phyloP scores from a whole-genome alignment of 148 eudicot genomes.

The Salicornia ramosissima region DNA sequence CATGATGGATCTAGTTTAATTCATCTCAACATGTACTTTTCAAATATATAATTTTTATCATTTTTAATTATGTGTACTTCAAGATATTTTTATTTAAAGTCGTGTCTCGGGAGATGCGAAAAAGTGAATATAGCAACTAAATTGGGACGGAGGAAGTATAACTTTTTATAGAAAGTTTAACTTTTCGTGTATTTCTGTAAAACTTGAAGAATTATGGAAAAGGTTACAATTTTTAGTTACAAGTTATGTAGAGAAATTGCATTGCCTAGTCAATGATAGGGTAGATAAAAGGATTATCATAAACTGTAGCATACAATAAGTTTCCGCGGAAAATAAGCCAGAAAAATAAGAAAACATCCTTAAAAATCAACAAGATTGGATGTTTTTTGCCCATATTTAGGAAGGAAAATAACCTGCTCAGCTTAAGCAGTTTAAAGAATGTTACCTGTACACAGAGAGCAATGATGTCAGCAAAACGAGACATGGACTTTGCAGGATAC shows the following conservation, averaged over 20 bases:
- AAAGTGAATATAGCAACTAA: no score
- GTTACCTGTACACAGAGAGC: conserved; percentile 98
- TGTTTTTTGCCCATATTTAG: not conserved
- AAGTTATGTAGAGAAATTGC: not conserved
- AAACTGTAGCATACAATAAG: not conserved
- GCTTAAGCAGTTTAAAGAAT: not conserved
- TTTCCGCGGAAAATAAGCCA: not conserved
- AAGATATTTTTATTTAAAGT: no score
- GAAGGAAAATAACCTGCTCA: not conserved
- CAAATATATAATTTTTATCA: no score
- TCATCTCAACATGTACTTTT: no score
- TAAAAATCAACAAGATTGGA: not conserved
- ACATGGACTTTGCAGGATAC: conserved; percentile 94
- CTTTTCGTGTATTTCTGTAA: no score
- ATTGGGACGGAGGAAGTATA: no score
- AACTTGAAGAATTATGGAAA: no score
- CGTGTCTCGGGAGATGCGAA: no score
- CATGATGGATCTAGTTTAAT: no score
- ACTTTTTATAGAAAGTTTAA: no score
- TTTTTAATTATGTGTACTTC: no score
- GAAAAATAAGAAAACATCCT: not conserved
- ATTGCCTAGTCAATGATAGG: not conserved
- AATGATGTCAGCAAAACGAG: conserved; percentile 93
- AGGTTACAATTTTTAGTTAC: no score
- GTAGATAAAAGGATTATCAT: not conserved